phyloP scores from a whole-genome alignment of 1,139 yeast genomes.

The Suhomyces bolitotheri region DNA sequence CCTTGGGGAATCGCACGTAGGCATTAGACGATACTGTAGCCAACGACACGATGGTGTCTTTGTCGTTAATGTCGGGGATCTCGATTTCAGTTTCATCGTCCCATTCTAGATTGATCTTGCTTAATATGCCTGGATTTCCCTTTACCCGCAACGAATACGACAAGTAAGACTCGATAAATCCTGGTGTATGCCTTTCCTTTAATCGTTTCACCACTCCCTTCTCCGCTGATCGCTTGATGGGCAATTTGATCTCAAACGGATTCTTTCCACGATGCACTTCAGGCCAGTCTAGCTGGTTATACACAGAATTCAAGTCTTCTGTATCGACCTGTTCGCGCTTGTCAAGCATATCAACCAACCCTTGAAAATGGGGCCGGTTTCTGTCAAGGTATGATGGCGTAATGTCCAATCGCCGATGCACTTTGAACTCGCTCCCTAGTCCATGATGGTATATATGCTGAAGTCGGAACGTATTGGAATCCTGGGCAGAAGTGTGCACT shows the following conservation, averaged over 20 bases:
- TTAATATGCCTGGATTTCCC: constrained; percentile 45
- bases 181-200: constrained; percentile 58
- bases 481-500: too few relatives aligned
- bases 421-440: constrained; percentile 35
- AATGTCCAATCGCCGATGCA: constrained; percentile 50
- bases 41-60: constrained; percentile 66
- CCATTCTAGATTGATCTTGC: constrained; percentile 58
- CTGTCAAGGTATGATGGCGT: constrained; percentile 36
- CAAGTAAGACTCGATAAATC: constrained; percentile 63
- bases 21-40: constrained; percentile 93
- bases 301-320: constrained; percentile 28
- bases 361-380: constrained; percentile 16
- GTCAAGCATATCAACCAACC: constrained; percentile 6
- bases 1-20: constrained; percentile 72
- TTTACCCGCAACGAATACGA: constrained; percentile 51
- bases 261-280: constrained; percentile 31
- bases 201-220: constrained; percentile 46
- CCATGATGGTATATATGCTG: constrained; percentile 58
- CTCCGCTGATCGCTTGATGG: constrained; percentile 21
- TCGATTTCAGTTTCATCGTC: constrained; percentile 42
- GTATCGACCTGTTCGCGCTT: constrained; percentile 9
- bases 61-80: constrained; percentile 76
- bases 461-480: constrained; percentile 25
- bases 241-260: constrained; percentile 45
- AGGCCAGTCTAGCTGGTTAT: constrained; percentile 44